These are phyloP conservation scores for Coix lacrymajobi DNA, from an alignment of 176 grass and related monocot genomes.

Conservation along the genomic window DNA sequence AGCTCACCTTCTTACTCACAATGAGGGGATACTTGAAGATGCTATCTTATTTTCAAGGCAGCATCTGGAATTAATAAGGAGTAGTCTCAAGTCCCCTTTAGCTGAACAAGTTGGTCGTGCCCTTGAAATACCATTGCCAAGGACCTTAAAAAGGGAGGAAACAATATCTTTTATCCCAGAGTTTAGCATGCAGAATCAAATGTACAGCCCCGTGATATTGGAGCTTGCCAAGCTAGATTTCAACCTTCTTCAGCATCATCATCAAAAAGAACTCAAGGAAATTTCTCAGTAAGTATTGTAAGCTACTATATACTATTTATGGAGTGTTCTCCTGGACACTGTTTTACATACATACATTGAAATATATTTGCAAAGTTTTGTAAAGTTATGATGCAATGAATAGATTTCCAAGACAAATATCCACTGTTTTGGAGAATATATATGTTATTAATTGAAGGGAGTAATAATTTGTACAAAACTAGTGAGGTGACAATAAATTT, in stretches of 20 bases:
- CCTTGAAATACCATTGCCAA: slow-evolving; percentile 10
- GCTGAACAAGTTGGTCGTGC: slow-evolving; percentile 1
- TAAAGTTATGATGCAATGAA: background rate
- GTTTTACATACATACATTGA: background rate
- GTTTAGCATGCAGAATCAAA: background rate
- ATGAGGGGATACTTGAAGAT: background rate
- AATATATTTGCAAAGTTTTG: background rate
- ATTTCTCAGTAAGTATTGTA: slow-evolving; percentile 5
- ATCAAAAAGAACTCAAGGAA: slow-evolving; percentile 12
- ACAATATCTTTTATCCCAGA: background rate
- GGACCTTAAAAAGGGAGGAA: background rate
- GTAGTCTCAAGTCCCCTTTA: background rate
- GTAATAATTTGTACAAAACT: background rate
- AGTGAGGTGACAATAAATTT: background rate
- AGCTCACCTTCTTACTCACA: background rate
- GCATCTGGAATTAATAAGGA: background rate
- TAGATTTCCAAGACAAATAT: background rate
- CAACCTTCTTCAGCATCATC: background rate
- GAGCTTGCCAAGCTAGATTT: slow-evolving; percentile 38
- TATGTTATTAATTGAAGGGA: background rate
- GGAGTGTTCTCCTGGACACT: background rate
- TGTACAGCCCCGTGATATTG: background rate
- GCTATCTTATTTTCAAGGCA: background rate
- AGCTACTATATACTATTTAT: too few relatives aligned
- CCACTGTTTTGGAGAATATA: background rate